Evolutionary conservation across 2,329 filamentous ascomycete genomes (phyloP).

Genomic region (Penicillium glabrum): DNA sequence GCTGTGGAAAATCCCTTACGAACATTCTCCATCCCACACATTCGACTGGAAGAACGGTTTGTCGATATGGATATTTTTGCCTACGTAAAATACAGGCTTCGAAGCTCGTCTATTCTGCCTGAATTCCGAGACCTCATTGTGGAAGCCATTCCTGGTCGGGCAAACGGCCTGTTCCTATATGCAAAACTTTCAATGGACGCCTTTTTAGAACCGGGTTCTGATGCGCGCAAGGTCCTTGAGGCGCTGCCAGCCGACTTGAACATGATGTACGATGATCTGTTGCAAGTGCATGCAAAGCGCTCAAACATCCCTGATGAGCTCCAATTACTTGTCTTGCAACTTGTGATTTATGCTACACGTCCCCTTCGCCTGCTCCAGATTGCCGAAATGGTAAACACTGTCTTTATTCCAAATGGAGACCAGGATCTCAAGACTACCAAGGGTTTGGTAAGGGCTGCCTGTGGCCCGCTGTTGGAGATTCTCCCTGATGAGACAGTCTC

Average conservation of each 20-base stretch:
- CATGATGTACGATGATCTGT: slow-evolving; percentile 41
- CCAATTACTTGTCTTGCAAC: slow-evolving; percentile 42
- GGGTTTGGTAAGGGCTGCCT: slow-evolving; percentile 25
- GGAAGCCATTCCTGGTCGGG: slow-evolving; percentile 32
- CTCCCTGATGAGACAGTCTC: slow-evolving; percentile 47
- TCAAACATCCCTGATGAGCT: slow-evolving; percentile 31
- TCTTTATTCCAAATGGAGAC: neutral
- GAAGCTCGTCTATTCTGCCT: neutral
- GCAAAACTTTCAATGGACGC: slow-evolving; percentile 36
- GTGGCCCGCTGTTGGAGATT: slow-evolving; percentile 46
- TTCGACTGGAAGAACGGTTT: slow-evolving; percentile 21
- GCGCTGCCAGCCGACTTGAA: slow-evolving; percentile 39
- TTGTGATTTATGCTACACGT: slow-evolving; percentile 43
- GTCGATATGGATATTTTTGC: slow-evolving; percentile 44
- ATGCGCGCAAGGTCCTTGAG: slow-evolving; percentile 26
- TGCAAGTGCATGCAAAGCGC: slow-evolving; percentile 36
- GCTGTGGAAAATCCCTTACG: slow-evolving; percentile 33
- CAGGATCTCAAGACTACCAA: neutral
- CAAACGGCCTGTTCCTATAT: slow-evolving; percentile 47
- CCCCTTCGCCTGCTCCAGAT: slow-evolving; percentile 48
- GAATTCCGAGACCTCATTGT: slow-evolving; percentile 6
- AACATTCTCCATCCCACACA: slow-evolving; percentile 12
- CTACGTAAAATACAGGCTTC: slow-evolving; percentile 35
- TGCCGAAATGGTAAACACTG: slow-evolving; percentile 23
- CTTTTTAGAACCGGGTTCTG: slow-evolving; percentile 22